Evolutionary conservation across 108 stramenopile species (phyloP).

Genomic region (Fragilaria crotonensis): DNA sequence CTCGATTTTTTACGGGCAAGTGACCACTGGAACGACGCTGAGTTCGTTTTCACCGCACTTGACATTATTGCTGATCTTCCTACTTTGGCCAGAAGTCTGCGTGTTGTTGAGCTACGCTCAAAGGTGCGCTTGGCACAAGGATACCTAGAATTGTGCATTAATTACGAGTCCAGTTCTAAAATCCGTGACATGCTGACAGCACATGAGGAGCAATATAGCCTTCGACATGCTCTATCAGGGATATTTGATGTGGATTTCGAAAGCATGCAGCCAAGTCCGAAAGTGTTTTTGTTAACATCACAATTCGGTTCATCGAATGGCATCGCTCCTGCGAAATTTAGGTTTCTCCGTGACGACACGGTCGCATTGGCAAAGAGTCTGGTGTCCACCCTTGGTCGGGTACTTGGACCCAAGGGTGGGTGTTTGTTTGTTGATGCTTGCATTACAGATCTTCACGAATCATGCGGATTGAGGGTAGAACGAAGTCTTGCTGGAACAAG

Average conservation of each 20-base stretch:
- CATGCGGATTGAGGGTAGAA: not conserved
- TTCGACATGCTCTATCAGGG: not conserved
- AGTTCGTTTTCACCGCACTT: constrained; percentile 22
- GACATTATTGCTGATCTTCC: constrained; percentile 29
- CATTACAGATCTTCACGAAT: not conserved
- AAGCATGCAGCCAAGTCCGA: not conserved
- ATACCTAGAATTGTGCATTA: constrained; percentile 13
- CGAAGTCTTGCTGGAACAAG: not conserved
- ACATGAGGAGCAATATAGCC: not conserved
- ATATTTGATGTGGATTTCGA: constrained; percentile 12
- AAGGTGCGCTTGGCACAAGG: constrained; percentile 29
- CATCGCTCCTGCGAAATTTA: not conserved
- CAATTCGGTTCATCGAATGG: not conserved
- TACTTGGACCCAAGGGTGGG: constrained; percentile 17
- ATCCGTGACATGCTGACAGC: not conserved
- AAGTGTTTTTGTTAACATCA: not conserved
- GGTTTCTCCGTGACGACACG: constrained; percentile 1
- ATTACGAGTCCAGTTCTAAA: not conserved
- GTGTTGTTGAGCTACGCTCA: constrained; percentile 25
- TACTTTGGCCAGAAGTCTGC: constrained; percentile 20
- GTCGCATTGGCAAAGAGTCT: not conserved
- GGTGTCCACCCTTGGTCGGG: not conserved
- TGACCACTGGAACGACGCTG: too few relatives aligned
- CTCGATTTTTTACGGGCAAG: not conserved
- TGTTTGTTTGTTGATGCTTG: constrained; percentile 4